Evolutionary conservation across 345 rosid genomes (phyloP), one percentile per base, ranked within the genome.

Genomic region (Bruguiera gymnorhiza): DNA sequence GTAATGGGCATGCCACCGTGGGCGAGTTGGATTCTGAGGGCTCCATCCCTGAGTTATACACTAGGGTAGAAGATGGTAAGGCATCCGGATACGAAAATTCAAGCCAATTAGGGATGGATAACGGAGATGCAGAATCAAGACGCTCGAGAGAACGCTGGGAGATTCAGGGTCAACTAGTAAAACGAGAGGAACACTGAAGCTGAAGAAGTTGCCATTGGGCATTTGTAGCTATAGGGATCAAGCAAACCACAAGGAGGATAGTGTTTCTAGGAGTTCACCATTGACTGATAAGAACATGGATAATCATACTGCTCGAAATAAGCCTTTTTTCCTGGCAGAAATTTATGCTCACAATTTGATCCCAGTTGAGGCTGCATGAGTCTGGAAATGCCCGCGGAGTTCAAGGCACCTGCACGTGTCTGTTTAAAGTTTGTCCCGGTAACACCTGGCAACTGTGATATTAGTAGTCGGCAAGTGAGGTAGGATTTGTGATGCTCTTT

Each of bases 131-230:
- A 37, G 86, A 81, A 63, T 67, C 83, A 34, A 81, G 77, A 70
- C 71, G 66, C 8, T 71, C 69, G 19, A 80, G 81, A 90, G 76
- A 74, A 70, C 59, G 15, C 37, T 46, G 69, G 92, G 81, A 27
- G 91, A 82, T 63, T 79, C 68, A 37, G 70, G 79, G 74, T 75
- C 73, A 2, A 75, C 80, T 4, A 72, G 84, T 78, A 89, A 73
- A 80, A 91, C 67, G 84, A 87, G 88, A 78, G 96, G 95, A 73
- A 87, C 89, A 75, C 87, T 85, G 89, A 91, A 91, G 85, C 74
- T 86, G 66, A 90, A 88, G 74, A 89, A 85, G 82, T 54, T 89
- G 59, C 85, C 95, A 6, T 76, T 89, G 68, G 89, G 95, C 83
- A 80, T 82, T 71, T 89, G 95, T 74, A 70, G 76, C 60, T 81